These are phyloP conservation scores for Coemansia sp. DNA, from an alignment of 192 early-diverging fungal genomes.

Conservation along the genomic window DNA sequence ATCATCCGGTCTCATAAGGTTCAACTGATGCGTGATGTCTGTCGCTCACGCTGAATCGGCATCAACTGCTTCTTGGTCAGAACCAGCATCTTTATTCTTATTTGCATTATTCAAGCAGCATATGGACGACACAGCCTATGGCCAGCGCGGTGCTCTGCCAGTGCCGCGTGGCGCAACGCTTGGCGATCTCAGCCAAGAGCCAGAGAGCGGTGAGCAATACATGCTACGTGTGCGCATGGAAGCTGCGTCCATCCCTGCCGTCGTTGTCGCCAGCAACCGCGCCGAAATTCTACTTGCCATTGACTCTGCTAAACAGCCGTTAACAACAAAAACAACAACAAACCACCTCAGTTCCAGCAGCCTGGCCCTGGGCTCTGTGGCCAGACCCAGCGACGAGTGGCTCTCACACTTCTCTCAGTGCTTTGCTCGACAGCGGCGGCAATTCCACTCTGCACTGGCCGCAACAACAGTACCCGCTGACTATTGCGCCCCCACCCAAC, in stretches of 20 bases:
- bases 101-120: neutral
- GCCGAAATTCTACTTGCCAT: slow-evolving; percentile 4
- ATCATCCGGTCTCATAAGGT: neutral
- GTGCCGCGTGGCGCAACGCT: slow-evolving; percentile 11
- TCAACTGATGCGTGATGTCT: too few relatives aligned
- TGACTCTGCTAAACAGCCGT: neutral
- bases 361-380: neutral
- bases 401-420: slow-evolving; percentile 2
- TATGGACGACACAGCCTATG: slow-evolving; percentile 6
- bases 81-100: too few relatives aligned
- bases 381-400: slow-evolving; percentile 10
- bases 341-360: neutral
- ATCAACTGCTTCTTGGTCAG: neutral
- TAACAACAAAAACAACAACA: neutral
- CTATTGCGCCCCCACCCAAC: slow-evolving; percentile 14
- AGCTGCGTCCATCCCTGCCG: slow-evolving; percentile 17
- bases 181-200: slow-evolving; percentile 29
- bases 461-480: slow-evolving; percentile 4
- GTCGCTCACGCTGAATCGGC: too few relatives aligned
- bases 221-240: slow-evolving; percentile 43
- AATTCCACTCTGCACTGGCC: slow-evolving; percentile 2
- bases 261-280: slow-evolving; percentile 16
- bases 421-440: slow-evolving; percentile 10
- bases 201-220: slow-evolving; percentile 46
- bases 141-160: slow-evolving; percentile 34